A percentile compares a stretch with the other conserved stretches of the same genome.
Conservation (phyloP, 164 flowering plant genomes). For the Magnolia officinalis region DNA sequence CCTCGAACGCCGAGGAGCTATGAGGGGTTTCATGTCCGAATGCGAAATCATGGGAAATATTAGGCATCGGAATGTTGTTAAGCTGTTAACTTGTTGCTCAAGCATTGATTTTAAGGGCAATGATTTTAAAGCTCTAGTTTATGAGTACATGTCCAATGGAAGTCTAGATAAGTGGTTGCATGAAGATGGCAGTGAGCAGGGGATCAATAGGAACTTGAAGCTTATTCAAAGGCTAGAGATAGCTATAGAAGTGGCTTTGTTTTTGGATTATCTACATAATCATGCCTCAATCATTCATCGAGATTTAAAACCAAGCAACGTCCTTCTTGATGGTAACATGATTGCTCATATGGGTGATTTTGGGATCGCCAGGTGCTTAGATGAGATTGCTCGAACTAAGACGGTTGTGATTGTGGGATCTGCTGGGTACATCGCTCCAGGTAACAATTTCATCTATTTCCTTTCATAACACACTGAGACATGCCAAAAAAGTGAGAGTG, state of each 20-base stretch:
- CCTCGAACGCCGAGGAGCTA: slow-evolving; percentile 23
- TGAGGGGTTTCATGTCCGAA: slow-evolving; percentile 35
- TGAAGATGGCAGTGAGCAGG: background rate
- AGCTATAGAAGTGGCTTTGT: slow-evolving; percentile 27
- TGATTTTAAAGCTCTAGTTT: slow-evolving; percentile 32
- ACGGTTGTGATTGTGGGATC: slow-evolving; percentile 21
- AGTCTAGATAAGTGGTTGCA: slow-evolving; percentile 31
- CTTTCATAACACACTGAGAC: no score
- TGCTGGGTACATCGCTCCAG: slow-evolving; percentile 31
- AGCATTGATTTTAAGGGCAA: slow-evolving; percentile 27
- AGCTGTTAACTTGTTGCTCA: slow-evolving; percentile 33
- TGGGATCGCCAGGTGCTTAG: slow-evolving; percentile 22
- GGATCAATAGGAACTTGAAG: slow-evolving; percentile 6
- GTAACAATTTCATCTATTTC: slow-evolving; percentile 4
- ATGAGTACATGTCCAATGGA: slow-evolving; percentile 28
- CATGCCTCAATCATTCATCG: slow-evolving; percentile 23
- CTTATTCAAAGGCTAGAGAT: slow-evolving; percentile 18
- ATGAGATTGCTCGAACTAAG: slow-evolving; percentile 1
- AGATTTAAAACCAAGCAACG: slow-evolving; percentile 34
- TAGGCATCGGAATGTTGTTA: slow-evolving; percentile 31
- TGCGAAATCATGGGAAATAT: slow-evolving; percentile 30
- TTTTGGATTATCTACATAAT: slow-evolving; percentile 27
- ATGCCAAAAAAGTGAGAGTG: no score
- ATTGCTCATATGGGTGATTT: slow-evolving; percentile 28
- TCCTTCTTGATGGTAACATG: slow-evolving; percentile 30